These are phyloP conservation scores for Dendrobium nobile DNA, from an alignment of 106 monocot genomes.

Conservation along the genomic window DNA sequence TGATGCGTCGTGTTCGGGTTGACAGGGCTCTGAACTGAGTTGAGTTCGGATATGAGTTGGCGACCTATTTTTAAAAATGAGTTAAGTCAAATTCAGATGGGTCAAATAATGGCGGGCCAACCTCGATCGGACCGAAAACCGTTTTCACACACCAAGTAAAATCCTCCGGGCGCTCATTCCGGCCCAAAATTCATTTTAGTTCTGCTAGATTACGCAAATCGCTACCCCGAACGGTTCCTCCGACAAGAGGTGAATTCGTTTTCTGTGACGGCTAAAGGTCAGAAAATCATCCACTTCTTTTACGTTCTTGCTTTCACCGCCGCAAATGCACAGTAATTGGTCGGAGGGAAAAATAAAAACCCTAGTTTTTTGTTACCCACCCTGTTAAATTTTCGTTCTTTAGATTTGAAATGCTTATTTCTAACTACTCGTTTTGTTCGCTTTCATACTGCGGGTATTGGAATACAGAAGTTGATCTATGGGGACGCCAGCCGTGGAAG, in stretches of 20 bases:
- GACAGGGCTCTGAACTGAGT: too few species aligned
- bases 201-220: background rate
- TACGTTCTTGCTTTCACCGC: background rate
- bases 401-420: background rate
- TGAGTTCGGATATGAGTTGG: too few species aligned
- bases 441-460: background rate
- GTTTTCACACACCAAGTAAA: too few species aligned
- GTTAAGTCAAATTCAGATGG: too few species aligned
- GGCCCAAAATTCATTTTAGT: background rate
- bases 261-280: background rate
- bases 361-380: background rate
- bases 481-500: background rate
- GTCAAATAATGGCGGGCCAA: too few species aligned
- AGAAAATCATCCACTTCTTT: background rate
- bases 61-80: too few species aligned
- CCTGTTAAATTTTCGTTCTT: background rate
- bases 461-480: slow-evolving; percentile 1
- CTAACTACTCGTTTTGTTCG: background rate
- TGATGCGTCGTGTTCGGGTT: too few species aligned
- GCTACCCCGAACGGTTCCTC: background rate
- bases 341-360: background rate
- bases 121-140: too few species aligned
- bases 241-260: background rate
- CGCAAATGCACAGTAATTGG: background rate
- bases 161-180: background rate